Conservation (phyloP, 192 early-diverging fungal genomes). For the Coemansia sp. region DNA sequence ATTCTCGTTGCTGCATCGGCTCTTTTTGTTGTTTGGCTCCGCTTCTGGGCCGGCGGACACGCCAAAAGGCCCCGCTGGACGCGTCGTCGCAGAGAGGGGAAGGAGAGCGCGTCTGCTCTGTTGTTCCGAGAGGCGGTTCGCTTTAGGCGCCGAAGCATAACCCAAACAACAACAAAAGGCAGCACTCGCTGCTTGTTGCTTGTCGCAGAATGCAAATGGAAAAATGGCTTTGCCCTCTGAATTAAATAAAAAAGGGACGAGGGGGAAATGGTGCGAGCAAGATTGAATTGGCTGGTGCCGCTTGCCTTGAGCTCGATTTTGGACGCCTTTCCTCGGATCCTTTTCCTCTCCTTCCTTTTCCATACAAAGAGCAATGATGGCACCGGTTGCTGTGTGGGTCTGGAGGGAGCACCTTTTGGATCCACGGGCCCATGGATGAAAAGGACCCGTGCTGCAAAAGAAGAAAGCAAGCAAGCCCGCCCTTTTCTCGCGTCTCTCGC, state of each 20-base stretch:
- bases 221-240: neutral
- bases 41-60: too few relatives aligned
- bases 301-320: neutral
- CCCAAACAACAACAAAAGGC: neutral
- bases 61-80: neutral
- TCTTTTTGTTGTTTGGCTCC: neutral
- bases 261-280: neutral
- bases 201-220: neutral
- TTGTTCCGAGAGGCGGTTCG: neutral
- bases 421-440: too few relatives aligned
- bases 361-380: neutral
- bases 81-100: neutral
- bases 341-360: neutral
- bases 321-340: neutral
- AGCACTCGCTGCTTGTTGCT: neutral
- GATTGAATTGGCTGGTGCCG: neutral
- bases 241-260: neutral
- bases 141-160: neutral
- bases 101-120: neutral
- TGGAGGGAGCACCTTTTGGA: too few relatives aligned
- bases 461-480: neutral
- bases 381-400: neutral
- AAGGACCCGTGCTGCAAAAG: neutral
- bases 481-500: neutral
- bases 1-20: neutral